Percentiles rank a stretch among this genome's conserved stretches.
Evolutionary conservation across 345 rosid genomes (phyloP).

Genomic region (Cardamine resedifolia): DNA sequence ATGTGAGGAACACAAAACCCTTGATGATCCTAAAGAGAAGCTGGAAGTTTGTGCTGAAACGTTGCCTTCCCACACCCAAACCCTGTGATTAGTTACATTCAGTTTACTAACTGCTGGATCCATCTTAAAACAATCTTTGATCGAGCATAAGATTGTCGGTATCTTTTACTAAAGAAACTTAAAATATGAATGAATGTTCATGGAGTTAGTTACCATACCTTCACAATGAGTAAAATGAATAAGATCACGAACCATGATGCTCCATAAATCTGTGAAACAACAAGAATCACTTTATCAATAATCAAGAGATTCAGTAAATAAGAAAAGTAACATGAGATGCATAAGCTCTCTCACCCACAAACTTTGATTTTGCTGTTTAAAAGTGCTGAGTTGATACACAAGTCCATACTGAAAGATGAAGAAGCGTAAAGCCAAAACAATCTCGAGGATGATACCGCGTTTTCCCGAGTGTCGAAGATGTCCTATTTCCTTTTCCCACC

Average conservation of each 20-base stretch:
- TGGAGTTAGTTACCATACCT: conserved; percentile 34
- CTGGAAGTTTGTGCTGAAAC: conserved; percentile 73
- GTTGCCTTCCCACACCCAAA: conserved; percentile 62
- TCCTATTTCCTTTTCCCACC: conserved; percentile 71
- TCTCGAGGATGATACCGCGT: conserved; percentile 52
- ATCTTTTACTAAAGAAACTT: background rate
- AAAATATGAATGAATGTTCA: background rate
- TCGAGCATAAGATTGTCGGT: background rate
- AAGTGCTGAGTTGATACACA: conserved; percentile 55
- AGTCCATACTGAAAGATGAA: conserved; percentile 68
- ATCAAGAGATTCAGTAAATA: background rate
- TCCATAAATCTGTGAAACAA: conserved; percentile 39
- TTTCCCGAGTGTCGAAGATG: conserved; percentile 58
- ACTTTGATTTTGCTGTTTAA: conserved; percentile 39
- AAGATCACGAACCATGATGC: conserved; percentile 40
- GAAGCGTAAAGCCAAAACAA: conserved; percentile 54
- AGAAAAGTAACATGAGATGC: background rate
- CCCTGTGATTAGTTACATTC: conserved; percentile 44
- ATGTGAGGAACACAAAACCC: conserved; percentile 65
- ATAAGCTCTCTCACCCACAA: conserved; percentile 46
- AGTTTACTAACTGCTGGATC: background rate
- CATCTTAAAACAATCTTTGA: background rate
- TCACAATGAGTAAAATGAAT: conserved; percentile 36
- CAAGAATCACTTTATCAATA: background rate
- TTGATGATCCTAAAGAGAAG: conserved; percentile 71